phyloP scores from a whole-genome alignment of 2,329 filamentous ascomycete genomes.

The Cladosporium cucumerinum region DNA sequence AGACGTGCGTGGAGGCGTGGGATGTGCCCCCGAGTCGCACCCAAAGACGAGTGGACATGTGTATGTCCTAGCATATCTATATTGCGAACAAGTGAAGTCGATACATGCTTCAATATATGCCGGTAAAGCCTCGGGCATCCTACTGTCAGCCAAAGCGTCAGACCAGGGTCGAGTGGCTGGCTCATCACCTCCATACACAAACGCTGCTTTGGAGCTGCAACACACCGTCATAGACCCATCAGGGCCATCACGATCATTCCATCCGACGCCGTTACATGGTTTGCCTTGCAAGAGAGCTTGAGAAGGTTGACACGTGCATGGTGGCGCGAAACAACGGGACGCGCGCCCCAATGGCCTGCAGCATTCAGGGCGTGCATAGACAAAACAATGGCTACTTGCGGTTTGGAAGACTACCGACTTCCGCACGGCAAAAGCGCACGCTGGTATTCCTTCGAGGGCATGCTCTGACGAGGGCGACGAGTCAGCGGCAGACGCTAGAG shows the following conservation, averaged over 20 bases:
- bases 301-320: not conserved
- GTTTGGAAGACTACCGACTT: conserved; percentile 6
- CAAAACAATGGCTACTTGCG: not conserved
- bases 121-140: not conserved
- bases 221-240: not conserved
- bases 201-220: not conserved
- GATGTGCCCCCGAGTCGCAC: not conserved
- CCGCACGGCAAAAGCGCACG: not conserved
- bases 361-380: not conserved
- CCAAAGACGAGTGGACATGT: not conserved
- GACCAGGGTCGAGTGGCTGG: not conserved
- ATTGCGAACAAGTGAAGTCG: not conserved
- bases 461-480: not conserved
- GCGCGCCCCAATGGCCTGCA: not conserved
- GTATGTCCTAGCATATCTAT: not conserved
- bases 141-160: not conserved
- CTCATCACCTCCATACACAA: not conserved
- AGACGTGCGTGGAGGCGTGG: not conserved
- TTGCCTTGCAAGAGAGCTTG: not conserved
- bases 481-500: conserved; percentile 12
- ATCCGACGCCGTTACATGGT: not conserved
- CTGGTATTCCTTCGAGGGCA: not conserved
- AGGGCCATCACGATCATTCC: not conserved
- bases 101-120: not conserved
- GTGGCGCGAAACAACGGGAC: not conserved